Evolutionary conservation across 331 rosid genomes (phyloP), one percentile per base, ranked within the genome.

Genomic region (Ulmus americana): DNA sequence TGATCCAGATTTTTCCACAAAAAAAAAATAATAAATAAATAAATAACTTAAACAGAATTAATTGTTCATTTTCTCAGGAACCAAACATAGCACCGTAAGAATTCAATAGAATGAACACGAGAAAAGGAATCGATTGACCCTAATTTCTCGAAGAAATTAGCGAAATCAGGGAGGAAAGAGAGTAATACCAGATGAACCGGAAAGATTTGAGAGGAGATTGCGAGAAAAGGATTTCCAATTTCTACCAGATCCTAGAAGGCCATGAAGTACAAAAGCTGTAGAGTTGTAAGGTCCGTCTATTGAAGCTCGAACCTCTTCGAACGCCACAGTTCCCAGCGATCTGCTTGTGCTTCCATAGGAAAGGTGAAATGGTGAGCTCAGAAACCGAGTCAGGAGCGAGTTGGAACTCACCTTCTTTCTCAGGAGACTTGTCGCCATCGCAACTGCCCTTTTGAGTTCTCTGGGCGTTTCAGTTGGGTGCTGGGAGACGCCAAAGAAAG

Each of bases 191-290:
- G 90, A 76, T 35, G 90, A 79, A 14, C 70, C 7, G 59, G 98
- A 76, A 65, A 92, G 84, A 38, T 72, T 11, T 8, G 91, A 74
- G 44, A 82, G 73, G 56, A 92, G 91, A 65, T 48, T 70, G 69
- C 90, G 85, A 42, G 95, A 83, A 81, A 89, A 89, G 20, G 97
- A 83, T 78, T 81, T 64, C 98, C 98, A 92, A 45, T 86, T 92
- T 80, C 95, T 72, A n/a, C 71, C 70, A 10, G 92, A 88, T 76
- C 97, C 98, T 46, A 89, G 64, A 15, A 92, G 91, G 69, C 97
- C 95, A 50, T 92, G 98, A 76, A 92, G 82, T 63, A 92, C 45
- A 49, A 92, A 78, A 47, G 92, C 95, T 0, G 97, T 91, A 11
- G 77, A 84, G 55, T 83, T 73, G 86, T 80, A 73, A 6, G 92